Evolutionary conservation across 495 filamentous ascomycete species (phyloP).

Genomic region (Penicillium herquei): DNA sequence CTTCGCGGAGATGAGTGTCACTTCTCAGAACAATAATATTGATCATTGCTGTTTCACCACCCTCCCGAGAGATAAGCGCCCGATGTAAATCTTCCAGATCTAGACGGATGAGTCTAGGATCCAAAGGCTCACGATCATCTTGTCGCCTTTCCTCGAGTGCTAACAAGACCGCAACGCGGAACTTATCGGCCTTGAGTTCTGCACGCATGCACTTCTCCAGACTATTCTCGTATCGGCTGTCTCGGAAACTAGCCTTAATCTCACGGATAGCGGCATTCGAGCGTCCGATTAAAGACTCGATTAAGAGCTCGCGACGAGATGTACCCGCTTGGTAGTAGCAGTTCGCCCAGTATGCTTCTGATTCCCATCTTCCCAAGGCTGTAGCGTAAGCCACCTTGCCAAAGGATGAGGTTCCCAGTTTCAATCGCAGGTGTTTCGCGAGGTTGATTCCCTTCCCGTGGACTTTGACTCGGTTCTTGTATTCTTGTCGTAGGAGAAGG

Average conservation of each 20-base stretch:
- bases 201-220: conserved; percentile 83
- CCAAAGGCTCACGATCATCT: conserved; percentile 65
- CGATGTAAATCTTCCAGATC: conserved; percentile 72
- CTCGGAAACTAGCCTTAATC: conserved; percentile 90
- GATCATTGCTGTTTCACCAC: conserved; percentile 91
- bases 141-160: conserved; percentile 79
- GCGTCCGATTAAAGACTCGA: conserved; percentile 88
- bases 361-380: conserved; percentile 88
- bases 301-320: conserved; percentile 80
- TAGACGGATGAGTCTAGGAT: conserved; percentile 57
- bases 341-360: conserved; percentile 96
- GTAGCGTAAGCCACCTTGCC: conserved; percentile 90
- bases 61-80: conserved; percentile 69
- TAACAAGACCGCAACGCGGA: conserved; percentile 83
- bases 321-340: conserved; percentile 95
- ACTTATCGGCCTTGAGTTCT: conserved; percentile 91
- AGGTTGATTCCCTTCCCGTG: conserved; percentile 86
- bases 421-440: conserved; percentile 88
- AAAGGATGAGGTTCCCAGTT: conserved; percentile 68
- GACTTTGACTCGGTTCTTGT: conserved; percentile 83
- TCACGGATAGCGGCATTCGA: conserved; percentile 80
- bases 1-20: conserved; percentile 78
- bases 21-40: conserved; percentile 75
- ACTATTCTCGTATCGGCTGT: conserved; percentile 86
- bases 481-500: conserved; percentile 77